Evolutionary conservation across 768 basidiomycete genomes (phyloP), one percentile per base, ranked within the genome.

Genomic region (Scleroderma bovista): DNA sequence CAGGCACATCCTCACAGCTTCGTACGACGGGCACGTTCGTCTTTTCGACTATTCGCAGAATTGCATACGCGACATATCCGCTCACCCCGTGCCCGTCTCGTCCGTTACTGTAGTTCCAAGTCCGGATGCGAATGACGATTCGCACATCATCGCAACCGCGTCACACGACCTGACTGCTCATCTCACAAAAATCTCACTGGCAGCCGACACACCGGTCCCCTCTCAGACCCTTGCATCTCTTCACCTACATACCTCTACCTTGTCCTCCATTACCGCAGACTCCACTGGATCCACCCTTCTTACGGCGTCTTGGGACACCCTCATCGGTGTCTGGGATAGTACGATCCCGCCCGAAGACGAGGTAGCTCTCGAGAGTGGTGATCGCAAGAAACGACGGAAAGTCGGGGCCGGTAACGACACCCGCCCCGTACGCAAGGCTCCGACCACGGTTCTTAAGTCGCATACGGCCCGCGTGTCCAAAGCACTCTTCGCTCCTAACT

Each of bases 231-330:
- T 93, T 10, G 80, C 91, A 12, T 84, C 86, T 0, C 75, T 97
- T 2, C 83, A 89, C 58, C 73, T 95, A 1, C 94, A 98, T 66
- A 89, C 88, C 2, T 78, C 79, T 0, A 83, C 93, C 0, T 69
- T 97, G 31, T 84, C 93, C 0, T 85, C 82, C 11, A 71, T 97
- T 36, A 59, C 81, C 0, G 65, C 84, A 0, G 79, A 80, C 49
- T 32, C 64, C 8, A 58, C 73, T 9, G 83, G 86, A 2, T 71
- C 77, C 2, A 78, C 83, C 51, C 70, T 98, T 16, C 72, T 98
- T 31, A 93, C 92, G 0, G 77, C 87, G 0, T 88, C 88, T 0
- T 94, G 93, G 92, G 94, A 99, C 59, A 75, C 79, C 9, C 73
- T 93, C 15, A 75, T 98, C 49, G 90, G 92, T 2, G 58, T 93